Base-by-base conservation (phyloP, 2,329 filamentous ascomycete genomes). In the Tolypocladium tundrense region DNA sequence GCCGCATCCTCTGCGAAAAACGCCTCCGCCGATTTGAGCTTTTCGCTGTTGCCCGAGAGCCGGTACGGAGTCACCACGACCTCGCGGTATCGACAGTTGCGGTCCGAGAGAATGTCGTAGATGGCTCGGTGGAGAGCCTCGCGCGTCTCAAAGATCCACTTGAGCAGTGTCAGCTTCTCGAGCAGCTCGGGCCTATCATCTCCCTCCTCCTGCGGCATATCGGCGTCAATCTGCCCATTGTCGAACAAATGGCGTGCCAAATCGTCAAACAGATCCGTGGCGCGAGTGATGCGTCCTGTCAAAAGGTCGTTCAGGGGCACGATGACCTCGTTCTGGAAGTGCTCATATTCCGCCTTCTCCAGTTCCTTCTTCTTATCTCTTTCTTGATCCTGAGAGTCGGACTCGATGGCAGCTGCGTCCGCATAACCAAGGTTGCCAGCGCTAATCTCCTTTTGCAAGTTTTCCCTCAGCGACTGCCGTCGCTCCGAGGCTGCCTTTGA, bases 91-190 rank as follows among this genome's bases (percentile, higher is more conserved):
- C 90, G 87, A 59, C 91, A 83, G 67, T 96, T 94, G 55, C 92
- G 88, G 69, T 92, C 90, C 24, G 86, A 87, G 40, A 96, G 82
- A 13, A 97, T 76, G 65, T 95, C 89, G 68, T 91, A 96, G 56
- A 93, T 83, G 65, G 91, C 88, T 50, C 90, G 86, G 73, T 97
- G 88, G 10, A 97, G 79, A 53, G 83, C 81, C 73, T 99, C 94
- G n/a, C 92, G 86, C 1, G 89, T 88, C 70, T 99, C 94, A 65
- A 97, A 97, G 10, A 97, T 85, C 92, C 94, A 97, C 68, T 97
- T 99, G 16, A 97, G 79, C 53, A 97, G 82, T 0, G 93, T 97
- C 14, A 99, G 79, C 73, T 96, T 96, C 72, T 99, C 94, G 2
- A 97, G 78, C 0, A 97, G 80, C 72, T 99, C 94, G 0, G 94